A percentile compares a stretch with the other conserved stretches of the same genome.
phyloP scores from a whole-genome alignment of 768 basidiomycete species.

The Agaricus subrufescens region DNA sequence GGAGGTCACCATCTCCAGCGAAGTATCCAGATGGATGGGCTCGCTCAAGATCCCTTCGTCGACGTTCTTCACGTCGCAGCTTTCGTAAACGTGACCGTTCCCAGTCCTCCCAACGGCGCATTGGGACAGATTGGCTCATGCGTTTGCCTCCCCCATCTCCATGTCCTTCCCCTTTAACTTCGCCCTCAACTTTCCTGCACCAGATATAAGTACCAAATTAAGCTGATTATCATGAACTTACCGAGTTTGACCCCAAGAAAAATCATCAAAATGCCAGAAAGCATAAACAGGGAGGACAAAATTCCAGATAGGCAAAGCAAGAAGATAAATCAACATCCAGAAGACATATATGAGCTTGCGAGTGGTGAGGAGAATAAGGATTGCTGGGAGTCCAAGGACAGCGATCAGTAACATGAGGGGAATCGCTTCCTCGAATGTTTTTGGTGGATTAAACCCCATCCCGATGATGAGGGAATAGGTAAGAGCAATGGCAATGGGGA shows the following conservation, averaged over 20 bases:
- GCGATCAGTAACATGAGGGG: constrained; percentile 85
- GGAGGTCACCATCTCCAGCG: constrained; percentile 56
- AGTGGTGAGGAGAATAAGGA: constrained; percentile 92
- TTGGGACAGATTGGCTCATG: constrained; percentile 64
- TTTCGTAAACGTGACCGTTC: constrained; percentile 93
- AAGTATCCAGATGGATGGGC: constrained; percentile 65
- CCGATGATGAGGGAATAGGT: constrained; percentile 86
- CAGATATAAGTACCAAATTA: constrained; percentile 13
- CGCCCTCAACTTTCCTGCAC: constrained; percentile 92
- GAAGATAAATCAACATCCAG: constrained; percentile 96
- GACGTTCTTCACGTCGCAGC: constrained; percentile 78
- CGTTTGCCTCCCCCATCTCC: constrained; percentile 53
- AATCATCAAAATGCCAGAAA: constrained; percentile 99
- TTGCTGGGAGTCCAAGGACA: constrained; percentile 88
- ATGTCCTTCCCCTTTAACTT: constrained; percentile 75
- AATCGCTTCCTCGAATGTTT: constrained; percentile 87
- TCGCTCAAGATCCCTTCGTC: constrained; percentile 78
- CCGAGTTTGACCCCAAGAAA: constrained; percentile 99
- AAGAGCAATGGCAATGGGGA: constrained; percentile 89
- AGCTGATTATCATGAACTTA: constrained; percentile 26
- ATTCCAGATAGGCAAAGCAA: constrained; percentile 95
- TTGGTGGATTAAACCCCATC: constrained; percentile 77
- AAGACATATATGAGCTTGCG: constrained; percentile 93
- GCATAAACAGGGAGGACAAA: constrained; percentile 91
- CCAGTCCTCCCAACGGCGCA: constrained; percentile 99